Conservation (phyloP, 805 yeast genomes). For the Starmerella bacillaris region DNA sequence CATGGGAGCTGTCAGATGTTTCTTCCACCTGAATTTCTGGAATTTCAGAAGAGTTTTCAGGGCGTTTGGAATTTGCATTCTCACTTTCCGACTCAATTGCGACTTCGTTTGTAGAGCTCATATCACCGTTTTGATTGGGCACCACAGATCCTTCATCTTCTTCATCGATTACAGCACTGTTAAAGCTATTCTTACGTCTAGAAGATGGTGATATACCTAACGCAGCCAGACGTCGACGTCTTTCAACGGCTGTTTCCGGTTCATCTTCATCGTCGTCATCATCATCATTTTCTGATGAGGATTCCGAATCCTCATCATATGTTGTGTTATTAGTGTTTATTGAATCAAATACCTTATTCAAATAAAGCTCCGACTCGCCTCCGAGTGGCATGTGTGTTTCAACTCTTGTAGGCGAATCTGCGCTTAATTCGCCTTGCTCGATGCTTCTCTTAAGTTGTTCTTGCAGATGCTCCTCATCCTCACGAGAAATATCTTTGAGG, state of each 20-base stretch:
- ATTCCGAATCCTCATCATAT: slow-evolving; percentile 5
- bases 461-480: slow-evolving; percentile 16
- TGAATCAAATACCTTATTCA: slow-evolving; percentile 1
- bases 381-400: not conserved
- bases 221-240: slow-evolving; percentile 37
- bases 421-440: not conserved
- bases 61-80: not conserved
- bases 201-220: slow-evolving; percentile 18
- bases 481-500: slow-evolving; percentile 9
- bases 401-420: not conserved
- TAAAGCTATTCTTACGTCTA: slow-evolving; percentile 9
- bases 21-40: not conserved
- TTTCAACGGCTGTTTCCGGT: slow-evolving; percentile 49
- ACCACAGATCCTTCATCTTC: slow-evolving; percentile 1
- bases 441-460: slow-evolving; percentile 6
- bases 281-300: slow-evolving; percentile 20
- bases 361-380: not conserved
- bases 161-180: slow-evolving; percentile 16
- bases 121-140: too few relatives aligned
- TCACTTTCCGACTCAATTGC: slow-evolving; percentile 3
- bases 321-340: slow-evolving; percentile 15
- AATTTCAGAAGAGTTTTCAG: too few relatives aligned
- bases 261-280: slow-evolving; percentile 21
- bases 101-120: slow-evolving; percentile 1
- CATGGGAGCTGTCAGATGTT: not conserved